Evolutionary conservation across 2,329 filamentous ascomycete species (phyloP), one percentile per base, ranked within the genome.

Genomic region (Chrysoporthe cubensis): DNA sequence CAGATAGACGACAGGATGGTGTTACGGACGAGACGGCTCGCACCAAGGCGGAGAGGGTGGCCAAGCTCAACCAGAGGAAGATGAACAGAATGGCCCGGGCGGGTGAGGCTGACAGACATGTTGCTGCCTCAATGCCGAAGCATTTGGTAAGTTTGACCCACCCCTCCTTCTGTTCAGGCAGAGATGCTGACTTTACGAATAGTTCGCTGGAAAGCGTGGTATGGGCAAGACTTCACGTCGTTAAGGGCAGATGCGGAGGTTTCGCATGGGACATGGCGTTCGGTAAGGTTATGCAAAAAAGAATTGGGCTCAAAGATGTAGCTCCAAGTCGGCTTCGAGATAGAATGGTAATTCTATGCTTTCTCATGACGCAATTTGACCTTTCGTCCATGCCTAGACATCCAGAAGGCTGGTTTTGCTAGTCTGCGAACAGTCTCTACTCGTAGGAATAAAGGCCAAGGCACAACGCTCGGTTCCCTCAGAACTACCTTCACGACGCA

Each of bases 11-110:
- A 70, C 89, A 90, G 40, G 92, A 94, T 71, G 93, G 93, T 82
- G 90, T 98, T 54, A 86, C 85, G 68, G 87, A 92, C 76, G 87
- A 88, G 71, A 80, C 78, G 65, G 83, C 87, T 62, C 87, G 92
- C 72, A 86, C 84, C 69, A 96, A 95, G 87, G 94, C 93, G 48
- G 94, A 97, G 80, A 90, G 91, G 75, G 84, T 96, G 78, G 87
- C 89, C 77, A 98, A 97, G 87, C 82, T 99, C 78, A 87, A 90
- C 75, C 96, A 99, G 90, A 94, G 95, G 87, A 95, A 94, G 88
- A 97, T 96, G 94, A 99, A 99, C 85, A 89, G 95, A 72, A 96
- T 96, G 91, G 96, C 96, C 57, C 90, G 94, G 80, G 93, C 96
- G 85, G 96, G 96, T 85, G 96, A 99, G 84, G 94, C 91, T 70